These are phyloP conservation scores for Metarhizium rileyi DNA, from an alignment of 2,329 filamentous ascomycete genomes.

Conservation along the genomic window DNA sequence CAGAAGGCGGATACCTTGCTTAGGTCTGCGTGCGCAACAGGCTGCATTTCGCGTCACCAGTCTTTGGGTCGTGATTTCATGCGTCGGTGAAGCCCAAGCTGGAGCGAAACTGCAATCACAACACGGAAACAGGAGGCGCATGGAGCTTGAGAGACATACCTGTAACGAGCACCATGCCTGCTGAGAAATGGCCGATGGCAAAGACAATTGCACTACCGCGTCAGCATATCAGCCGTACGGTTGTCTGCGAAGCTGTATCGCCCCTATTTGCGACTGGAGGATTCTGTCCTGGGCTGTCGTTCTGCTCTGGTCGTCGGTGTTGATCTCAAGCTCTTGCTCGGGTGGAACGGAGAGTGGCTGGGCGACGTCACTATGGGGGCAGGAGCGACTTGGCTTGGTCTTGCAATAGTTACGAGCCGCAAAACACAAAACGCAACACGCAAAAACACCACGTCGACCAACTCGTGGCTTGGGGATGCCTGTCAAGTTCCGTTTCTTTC, in stretches of 20 bases:
- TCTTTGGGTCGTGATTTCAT: background rate
- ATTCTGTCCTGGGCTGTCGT: no score
- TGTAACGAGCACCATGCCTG: conserved; percentile 2
- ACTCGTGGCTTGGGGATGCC: background rate
- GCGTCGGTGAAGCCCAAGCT: conserved; percentile 2
- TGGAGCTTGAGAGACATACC: conserved; percentile 1
- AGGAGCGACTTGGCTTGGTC: background rate
- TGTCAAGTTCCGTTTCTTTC: background rate
- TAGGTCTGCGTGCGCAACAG: background rate
- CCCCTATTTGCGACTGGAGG: background rate
- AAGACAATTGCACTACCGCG: background rate
- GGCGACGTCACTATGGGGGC: conserved; percentile 2
- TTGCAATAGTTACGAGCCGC: no score
- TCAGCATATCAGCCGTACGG: background rate
- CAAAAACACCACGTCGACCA: background rate
- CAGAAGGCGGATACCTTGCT: background rate
- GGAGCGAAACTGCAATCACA: conserved; percentile 1
- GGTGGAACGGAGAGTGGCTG: background rate
- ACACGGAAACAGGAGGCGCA: background rate
- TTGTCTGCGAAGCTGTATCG: background rate
- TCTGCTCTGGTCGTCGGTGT: background rate
- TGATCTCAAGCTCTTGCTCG: conserved; percentile 1
- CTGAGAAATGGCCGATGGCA: background rate
- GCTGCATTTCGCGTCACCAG: background rate
- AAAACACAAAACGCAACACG: no score